A percentile compares a stretch with the other conserved stretches of the same genome.
Evolutionary conservation across 2,329 filamentous ascomycete genomes (phyloP).

Genomic region (Amauroascus verrucosus): DNA sequence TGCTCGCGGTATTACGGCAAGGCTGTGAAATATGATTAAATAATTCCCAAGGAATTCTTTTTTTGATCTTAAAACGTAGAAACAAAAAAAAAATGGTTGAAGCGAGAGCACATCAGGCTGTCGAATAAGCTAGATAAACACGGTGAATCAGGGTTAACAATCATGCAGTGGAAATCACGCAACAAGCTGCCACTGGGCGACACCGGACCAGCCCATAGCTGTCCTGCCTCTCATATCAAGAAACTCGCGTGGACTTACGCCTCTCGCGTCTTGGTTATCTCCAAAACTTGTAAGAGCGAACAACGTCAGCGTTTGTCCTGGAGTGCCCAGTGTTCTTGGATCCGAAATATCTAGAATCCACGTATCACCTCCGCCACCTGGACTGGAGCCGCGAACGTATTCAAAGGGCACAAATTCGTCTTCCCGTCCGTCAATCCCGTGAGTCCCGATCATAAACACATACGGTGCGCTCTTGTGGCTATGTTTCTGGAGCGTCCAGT

Average conservation of each 20-base stretch:
- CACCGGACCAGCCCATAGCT: slow-evolving; percentile 41
- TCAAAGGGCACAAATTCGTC: slow-evolving; percentile 61
- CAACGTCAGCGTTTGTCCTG: slow-evolving; percentile 58
- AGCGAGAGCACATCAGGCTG: too few species aligned
- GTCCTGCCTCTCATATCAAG: slow-evolving; percentile 38
- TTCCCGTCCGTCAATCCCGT: slow-evolving; percentile 56
- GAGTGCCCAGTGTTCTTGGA: slow-evolving; percentile 53
- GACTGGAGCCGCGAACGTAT: slow-evolving; percentile 28
- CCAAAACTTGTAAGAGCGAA: slow-evolving; percentile 49
- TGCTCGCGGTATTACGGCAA: neutral
- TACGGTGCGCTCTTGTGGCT: slow-evolving; percentile 57
- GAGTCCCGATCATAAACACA: slow-evolving; percentile 58
- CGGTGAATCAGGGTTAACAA: too few species aligned
- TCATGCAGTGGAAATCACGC: slow-evolving; percentile 17
- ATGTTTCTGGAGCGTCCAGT: slow-evolving; percentile 61
- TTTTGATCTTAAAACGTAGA: neutral
- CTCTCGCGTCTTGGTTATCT: slow-evolving; percentile 43
- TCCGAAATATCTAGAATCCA: slow-evolving; percentile 68
- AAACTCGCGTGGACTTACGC: slow-evolving; percentile 42
- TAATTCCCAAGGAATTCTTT: neutral
- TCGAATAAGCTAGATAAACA: too few species aligned
- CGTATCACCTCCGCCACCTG: slow-evolving; percentile 58
- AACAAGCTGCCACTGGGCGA: slow-evolving; percentile 48
- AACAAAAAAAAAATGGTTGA: too few species aligned
- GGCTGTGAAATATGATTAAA: neutral